Evolutionary conservation across 2,329 filamentous ascomycete species (phyloP).

Genomic region (Xylaria sp.): DNA sequence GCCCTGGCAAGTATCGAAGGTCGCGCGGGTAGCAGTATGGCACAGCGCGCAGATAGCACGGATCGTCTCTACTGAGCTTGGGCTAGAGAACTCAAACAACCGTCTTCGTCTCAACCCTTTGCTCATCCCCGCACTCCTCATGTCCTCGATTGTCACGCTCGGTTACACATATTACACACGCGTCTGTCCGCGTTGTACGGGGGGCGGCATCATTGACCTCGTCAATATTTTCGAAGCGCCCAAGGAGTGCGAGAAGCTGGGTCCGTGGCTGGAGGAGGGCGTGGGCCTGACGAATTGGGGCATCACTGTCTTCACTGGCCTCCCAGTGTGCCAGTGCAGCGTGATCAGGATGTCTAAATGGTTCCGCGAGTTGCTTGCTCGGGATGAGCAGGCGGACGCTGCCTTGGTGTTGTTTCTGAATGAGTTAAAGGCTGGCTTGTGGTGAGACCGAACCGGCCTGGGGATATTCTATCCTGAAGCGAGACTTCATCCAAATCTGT

Average conservation of each 20-base stretch:
- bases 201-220: slow-evolving; percentile 12
- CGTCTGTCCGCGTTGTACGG: slow-evolving; percentile 31
- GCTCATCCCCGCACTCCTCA: slow-evolving; percentile 39
- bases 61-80: slow-evolving; percentile 29
- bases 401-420: slow-evolving; percentile 28
- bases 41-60: slow-evolving; percentile 41
- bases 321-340: slow-evolving; percentile 41
- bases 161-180: slow-evolving; percentile 35
- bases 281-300: slow-evolving; percentile 39
- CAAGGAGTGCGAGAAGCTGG: slow-evolving; percentile 30
- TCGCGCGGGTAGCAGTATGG: slow-evolving; percentile 40
- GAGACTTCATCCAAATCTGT: too few relatives aligned
- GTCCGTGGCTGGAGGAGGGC: slow-evolving; percentile 31
- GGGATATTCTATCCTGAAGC: neutral
- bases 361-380: slow-evolving; percentile 40
- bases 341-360: slow-evolving; percentile 36
- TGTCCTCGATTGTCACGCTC: slow-evolving; percentile 39
- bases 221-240: slow-evolving; percentile 34
- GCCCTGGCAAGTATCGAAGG: slow-evolving; percentile 35
- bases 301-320: slow-evolving; percentile 23
- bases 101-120: slow-evolving; percentile 40
- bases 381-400: slow-evolving; percentile 32
- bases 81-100: slow-evolving; percentile 26
- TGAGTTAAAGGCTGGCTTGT: slow-evolving; percentile 26
- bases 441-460: neutral